Base-by-base conservation (phyloP, 176 grass and related monocot genomes). In the Oryza officinalis region DNA sequence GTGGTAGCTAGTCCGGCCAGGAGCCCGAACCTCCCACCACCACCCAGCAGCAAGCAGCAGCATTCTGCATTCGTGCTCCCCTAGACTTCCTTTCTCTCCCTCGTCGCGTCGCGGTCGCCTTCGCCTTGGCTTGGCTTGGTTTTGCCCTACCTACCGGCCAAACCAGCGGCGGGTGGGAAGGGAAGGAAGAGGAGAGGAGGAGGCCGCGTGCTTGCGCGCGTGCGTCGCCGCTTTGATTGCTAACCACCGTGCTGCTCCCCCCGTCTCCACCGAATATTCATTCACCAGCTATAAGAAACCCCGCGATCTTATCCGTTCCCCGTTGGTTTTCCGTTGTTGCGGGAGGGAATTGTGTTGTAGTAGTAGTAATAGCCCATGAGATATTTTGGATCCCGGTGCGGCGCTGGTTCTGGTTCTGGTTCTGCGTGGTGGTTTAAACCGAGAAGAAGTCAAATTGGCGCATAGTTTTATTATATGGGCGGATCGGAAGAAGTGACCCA, bases 391-490 rank as follows among this genome's bases (percentile, higher is more conserved):
- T 85, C 65, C 72, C 26, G 10, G 27, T 49, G 65, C 52, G 83
- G 2, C 65, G 70, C 63, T 47, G 47, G 43, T 81, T 46, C n/a
- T 20, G 47, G 43, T 81, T 46, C 12, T 20, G 37, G 13, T 22
- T 78, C 52, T n/a, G 6, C 18, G 63, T 18, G 31, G 63, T 18
- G 31, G 67, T 14, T 15, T 35, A n/a, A 64, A 70, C 78, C 17
- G 83, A 72, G 65, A 76, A 67, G 9, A 80, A 75, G 76, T 84
- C 76, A 88, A 69, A 68, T 75, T 32, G 10, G 13, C 31, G 25
- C 73, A 72, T 46, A 52, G 52, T n/a, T 26, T 35, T 35, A 35
- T 90, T 86, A 83, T 75, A 90, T 90, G 89, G 89, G 89, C 84
- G 88, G 80, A 90, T 90, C 89, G 14, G 84, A 78, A 69, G 84